phyloP scores from a whole-genome alignment of 768 basidiomycete species.

The Kondoa malvinella region DNA sequence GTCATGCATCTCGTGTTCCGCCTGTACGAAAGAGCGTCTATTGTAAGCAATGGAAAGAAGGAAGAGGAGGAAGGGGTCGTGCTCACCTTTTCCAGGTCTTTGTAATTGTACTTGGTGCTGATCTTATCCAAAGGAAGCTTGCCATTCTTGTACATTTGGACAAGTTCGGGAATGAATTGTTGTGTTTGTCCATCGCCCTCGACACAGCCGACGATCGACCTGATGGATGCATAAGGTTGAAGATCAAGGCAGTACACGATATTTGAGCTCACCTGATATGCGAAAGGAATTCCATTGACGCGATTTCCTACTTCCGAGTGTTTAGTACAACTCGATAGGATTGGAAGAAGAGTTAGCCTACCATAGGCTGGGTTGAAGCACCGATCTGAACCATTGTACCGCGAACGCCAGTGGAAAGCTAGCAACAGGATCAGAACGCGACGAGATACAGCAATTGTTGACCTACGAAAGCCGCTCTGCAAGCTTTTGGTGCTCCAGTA shows the following conservation, averaged over 20 bases:
- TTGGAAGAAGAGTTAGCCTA: not conserved
- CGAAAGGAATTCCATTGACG: slow-evolving; percentile 20
- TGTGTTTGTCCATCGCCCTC: not conserved
- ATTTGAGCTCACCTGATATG: too few relatives aligned
- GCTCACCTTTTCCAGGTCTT: slow-evolving; percentile 22
- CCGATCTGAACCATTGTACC: not conserved
- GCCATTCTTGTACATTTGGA: slow-evolving; percentile 19
- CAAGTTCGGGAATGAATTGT: not conserved
- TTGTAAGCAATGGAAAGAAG: too few relatives aligned
- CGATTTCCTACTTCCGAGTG: slow-evolving; percentile 15
- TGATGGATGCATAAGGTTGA: too few relatives aligned
- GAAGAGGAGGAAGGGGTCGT: too few relatives aligned
- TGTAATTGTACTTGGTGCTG: slow-evolving; percentile 18
- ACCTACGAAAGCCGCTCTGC: slow-evolving; percentile 10
- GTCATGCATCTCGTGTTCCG: too few relatives aligned
- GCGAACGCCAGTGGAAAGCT: not conserved
- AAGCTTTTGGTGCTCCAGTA: not conserved
- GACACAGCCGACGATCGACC: not conserved
- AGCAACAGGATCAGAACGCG: not conserved
- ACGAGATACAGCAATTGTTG: slow-evolving; percentile 7
- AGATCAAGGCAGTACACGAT: too few relatives aligned
- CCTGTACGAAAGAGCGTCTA: too few relatives aligned
- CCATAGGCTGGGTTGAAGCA: not conserved
- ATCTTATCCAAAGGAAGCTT: slow-evolving; percentile 26
- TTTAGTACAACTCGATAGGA: slow-evolving; percentile 3